Evolutionary conservation across 2,329 filamentous ascomycete genomes (phyloP), one percentile per base, ranked within the genome.

Genomic region (Acrodontium crateriforme): DNA sequence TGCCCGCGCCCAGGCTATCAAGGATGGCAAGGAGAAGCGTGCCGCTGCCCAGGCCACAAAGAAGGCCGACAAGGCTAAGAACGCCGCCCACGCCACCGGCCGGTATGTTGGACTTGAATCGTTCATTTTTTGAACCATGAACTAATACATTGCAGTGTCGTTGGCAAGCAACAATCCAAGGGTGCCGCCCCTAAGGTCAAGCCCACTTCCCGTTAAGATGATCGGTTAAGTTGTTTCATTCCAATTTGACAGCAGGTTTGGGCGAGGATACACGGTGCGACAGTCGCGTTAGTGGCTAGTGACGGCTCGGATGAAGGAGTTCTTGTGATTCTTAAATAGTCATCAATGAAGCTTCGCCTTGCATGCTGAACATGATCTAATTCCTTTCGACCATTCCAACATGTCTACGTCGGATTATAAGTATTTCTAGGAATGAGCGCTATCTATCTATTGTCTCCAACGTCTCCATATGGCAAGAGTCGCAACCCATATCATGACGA

Each of bases 1-100:
- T 54, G 85, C 84, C 58, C 87, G 89, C 58, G 68, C 71, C 49
- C 69, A 76, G 51, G 87, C 89, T 62, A 85, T 95, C 69, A 87
- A 87, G 73, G 84, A 91, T 60, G 81, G 76, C 69, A 98, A 98
- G 80, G 85, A 92, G 63, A 94, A 95, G 84, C 92, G 91, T 73
- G 68, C 76, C 46, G 84, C 75, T 41, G 71, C 74, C 40, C 77
- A 82, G 64, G 80, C 74, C 60, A 76, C 74, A 62, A 98, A 95
- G 83, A 98, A 95, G 81, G 80, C 82, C 36, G 85, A 95, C 68
- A 98, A 98, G 83, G 89, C 89, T 54, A 95, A 95, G 81, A 69
- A 52, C 55, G 85, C 85, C 45, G 72, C 78, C 47, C 73, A 84
- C 68, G 69, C 71, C 47, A 61, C 65, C 54, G 76, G 80, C 62